A percentile compares a stretch with the other conserved stretches of the same genome.
Evolutionary conservation across 805 yeast species (phyloP).

Genomic region (Yamadazyma akitaensis): DNA sequence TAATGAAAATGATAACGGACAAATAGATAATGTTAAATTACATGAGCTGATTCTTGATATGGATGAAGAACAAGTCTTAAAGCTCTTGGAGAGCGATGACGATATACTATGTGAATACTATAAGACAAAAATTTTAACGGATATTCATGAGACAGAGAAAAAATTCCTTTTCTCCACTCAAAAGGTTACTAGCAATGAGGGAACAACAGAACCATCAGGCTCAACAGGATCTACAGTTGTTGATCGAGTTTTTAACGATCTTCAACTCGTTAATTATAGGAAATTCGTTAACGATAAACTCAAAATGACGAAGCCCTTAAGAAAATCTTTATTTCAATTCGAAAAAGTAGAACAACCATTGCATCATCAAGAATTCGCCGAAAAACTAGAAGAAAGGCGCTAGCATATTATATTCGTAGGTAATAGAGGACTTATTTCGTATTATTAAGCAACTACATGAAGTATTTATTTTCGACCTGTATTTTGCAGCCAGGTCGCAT

Average conservation of each 20-base stretch:
- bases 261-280: slow-evolving; percentile 10
- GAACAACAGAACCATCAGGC: no score
- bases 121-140: slow-evolving; percentile 24
- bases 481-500: not conserved
- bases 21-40: slow-evolving; percentile 9
- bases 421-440: not conserved
- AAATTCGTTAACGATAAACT: slow-evolving; percentile 13
- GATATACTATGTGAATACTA: slow-evolving; percentile 26
- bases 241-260: slow-evolving; percentile 9
- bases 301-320: slow-evolving; percentile 15
- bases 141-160: slow-evolving; percentile 22
- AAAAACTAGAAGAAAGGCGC: not conserved
- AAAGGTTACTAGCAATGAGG: not conserved
- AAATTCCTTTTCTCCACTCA: slow-evolving; percentile 11
- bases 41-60: slow-evolving; percentile 17
- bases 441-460: not conserved
- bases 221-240: not conserved
- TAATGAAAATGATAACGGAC: not conserved
- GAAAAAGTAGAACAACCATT: slow-evolving; percentile 16
- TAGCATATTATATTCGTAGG: not conserved
- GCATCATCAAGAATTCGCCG: slow-evolving; percentile 12
- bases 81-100: slow-evolving; percentile 19
- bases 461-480: not conserved
- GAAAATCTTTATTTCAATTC: slow-evolving; percentile 16
- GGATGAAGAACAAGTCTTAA: slow-evolving; percentile 22